Base-by-base conservation (phyloP, 495 filamentous ascomycete genomes). In the Hyaloscypha bicolor region DNA sequence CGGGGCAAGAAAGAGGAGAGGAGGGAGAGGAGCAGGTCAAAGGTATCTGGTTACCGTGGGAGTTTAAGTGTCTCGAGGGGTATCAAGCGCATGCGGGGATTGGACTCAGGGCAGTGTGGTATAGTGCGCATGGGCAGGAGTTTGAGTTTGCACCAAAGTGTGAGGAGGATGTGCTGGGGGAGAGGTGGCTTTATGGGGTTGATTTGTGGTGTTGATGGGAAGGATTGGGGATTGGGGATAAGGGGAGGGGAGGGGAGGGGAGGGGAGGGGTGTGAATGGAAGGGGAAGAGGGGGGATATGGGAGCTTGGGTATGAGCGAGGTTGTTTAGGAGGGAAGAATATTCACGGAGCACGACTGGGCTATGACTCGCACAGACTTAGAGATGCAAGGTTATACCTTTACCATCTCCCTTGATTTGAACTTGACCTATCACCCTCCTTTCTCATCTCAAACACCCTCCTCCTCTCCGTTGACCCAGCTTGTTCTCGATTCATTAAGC, bases 71-170 rank as follows among this genome's bases (percentile, higher is more conserved):
- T 52, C 4, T 62, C 0, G 42, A 25, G 9, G 42, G 60, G 9
- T 62, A 48, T 62, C 11, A 45, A n/a, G 60, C 60, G 60, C 37
- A 21, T 48, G 60, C 39, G 37, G 39, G 45, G 35, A 37, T 62
- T 3, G 60, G 60, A 62, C 22, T 62, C 6, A 51, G 60, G 39
- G 45, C 12, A 31, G 60, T 62, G 9, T 48, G 35, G 60, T 62
- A 62, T 31, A 51, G n/a, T 25, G 60, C 60, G 39, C 42, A 62
- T 62, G 33, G 42, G 19, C 21, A 62, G 60, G 58, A 60, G 31
- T 39, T 48, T 48, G 42, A 48, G 42, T 48, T 48, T 48, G 42
- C 16, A 12, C 42, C 42, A 12, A 12, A 16, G 42, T 48, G 42
- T 48, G 9, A 48, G 9, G 42, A 48, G 42, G 16, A 48, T 48